Conservation (phyloP, 257 asterid species). For the Plantago elongata region DNA sequence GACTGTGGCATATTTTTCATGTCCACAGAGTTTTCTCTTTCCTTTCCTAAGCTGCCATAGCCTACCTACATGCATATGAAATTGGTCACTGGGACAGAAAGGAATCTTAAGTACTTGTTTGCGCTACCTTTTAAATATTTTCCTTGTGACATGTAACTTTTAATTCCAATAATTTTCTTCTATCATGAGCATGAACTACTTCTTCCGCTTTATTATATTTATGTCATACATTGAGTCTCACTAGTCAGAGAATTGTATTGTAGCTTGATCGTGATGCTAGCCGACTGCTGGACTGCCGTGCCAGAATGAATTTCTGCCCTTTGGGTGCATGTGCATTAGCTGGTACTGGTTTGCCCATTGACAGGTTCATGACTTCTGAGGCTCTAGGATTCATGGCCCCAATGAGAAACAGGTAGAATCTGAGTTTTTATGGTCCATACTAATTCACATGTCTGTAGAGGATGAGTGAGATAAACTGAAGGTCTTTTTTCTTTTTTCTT, state of each 20-base stretch:
- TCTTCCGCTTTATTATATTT: background rate
- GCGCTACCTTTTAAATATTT: background rate
- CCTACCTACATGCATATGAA: no score
- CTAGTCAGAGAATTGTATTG: slow-evolving; percentile 21
- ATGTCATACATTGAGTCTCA: slow-evolving; percentile 16
- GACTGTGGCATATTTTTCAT: no score
- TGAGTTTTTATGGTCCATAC: slow-evolving; percentile 3
- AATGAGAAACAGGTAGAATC: slow-evolving; percentile 78
- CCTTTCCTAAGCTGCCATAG: no score
- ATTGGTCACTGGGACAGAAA: no score
- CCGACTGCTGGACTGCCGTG: slow-evolving; percentile 79
- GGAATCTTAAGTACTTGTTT: no score
- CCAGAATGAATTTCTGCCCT: slow-evolving; percentile 79
- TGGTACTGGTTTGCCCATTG: slow-evolving; percentile 97
- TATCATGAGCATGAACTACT: background rate
- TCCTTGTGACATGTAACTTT: background rate
- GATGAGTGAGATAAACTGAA: background rate
- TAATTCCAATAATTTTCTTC: background rate
- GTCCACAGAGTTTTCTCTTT: no score
- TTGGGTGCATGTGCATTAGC: slow-evolving; percentile 99
- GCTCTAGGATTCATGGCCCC: slow-evolving; percentile 93
- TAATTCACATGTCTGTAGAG: background rate
- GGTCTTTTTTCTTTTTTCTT: background rate
- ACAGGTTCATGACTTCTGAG: slow-evolving; percentile 91
- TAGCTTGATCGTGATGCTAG: slow-evolving; percentile 95